Evolutionary conservation across 202 grass and related monocot species (phyloP), one percentile per base, ranked within the genome.

Genomic region (Zoysia matrella): DNA sequence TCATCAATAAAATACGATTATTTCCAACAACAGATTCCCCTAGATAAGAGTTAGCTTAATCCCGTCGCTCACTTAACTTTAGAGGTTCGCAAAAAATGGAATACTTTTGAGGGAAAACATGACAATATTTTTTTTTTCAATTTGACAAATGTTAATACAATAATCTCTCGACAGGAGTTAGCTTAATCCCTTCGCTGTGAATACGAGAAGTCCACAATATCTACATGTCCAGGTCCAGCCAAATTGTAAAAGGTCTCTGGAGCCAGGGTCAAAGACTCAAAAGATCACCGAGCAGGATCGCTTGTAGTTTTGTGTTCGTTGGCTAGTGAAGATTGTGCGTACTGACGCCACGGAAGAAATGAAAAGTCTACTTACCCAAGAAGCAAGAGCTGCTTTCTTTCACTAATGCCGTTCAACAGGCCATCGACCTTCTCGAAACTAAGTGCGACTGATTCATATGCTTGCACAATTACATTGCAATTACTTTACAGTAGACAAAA

Each of bases 371-470:
- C 50, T 49, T n/a, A 70, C 43, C 3, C 30, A 36, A 36, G 30
- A 36, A 36, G 30, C 4, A 81, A 81, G 68, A 72, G 36, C 56
- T 18, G 30, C 68, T 63, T 51, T 63, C 47, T 55, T 55, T 55
- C 52, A 52, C 9, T 12, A 10, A 2, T 8, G 67, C 30, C 46
- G 41, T 6, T 22, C 8, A 71, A 71, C 44, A 12, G 47, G n/a
- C 56, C 30, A 36, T 36, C 30, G 30, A 36, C 30, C 30, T 36
- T 36, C 30, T 36, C 30, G 30, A 36, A 36, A 36, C 30, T 36
- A 36, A 51, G 9, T 8, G 16, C 7, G 18, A 72, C 51, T 18
- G 40, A 65, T 22, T 15, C 70, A 42, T 42, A 15, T 42, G 12
- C 39, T 73, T 73, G 14, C 14, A 41, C 15, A 69, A 30, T 4